Conservation (phyloP, 2,329 filamentous ascomycete species). For the Trichoderma sp. region DNA sequence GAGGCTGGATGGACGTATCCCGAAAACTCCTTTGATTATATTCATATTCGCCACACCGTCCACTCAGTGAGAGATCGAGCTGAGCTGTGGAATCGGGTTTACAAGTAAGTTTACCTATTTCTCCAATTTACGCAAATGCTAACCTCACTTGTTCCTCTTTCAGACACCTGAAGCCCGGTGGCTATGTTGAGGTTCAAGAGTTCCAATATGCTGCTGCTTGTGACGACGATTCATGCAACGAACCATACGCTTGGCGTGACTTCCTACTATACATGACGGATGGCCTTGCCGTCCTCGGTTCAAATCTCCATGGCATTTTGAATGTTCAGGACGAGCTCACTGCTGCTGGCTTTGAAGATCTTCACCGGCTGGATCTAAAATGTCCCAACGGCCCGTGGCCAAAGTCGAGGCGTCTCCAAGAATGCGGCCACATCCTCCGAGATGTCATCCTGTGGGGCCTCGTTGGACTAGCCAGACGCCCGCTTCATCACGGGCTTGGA, state of each 20-base stretch:
- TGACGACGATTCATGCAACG: conserved; percentile 45
- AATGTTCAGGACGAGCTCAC: conserved; percentile 35
- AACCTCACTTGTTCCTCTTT: not conserved
- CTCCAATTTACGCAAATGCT: not conserved
- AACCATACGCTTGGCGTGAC: conserved; percentile 46
- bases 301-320: conserved; percentile 41
- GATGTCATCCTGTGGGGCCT: conserved; percentile 42
- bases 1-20: conserved; percentile 48
- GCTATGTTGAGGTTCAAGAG: conserved; percentile 50
- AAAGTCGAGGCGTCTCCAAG: conserved; percentile 38
- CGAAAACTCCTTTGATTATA: conserved; percentile 45
- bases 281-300: conserved; percentile 42
- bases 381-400: conserved; percentile 50
- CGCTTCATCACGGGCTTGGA: conserved; percentile 38
- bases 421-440: conserved; percentile 45
- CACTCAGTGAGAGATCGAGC: conserved; percentile 43
- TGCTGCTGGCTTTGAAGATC: conserved; percentile 41
- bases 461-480: conserved; percentile 37
- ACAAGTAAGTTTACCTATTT: conserved; percentile 34
- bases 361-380: conserved; percentile 43
- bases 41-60: conserved; percentile 47
- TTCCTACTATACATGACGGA: conserved; percentile 41
- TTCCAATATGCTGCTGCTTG: conserved; percentile 40
- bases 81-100: conserved; percentile 42
- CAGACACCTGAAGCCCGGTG: conserved; percentile 52